Evolutionary conservation across 345 rosid genomes (phyloP).

Genomic region (Bruguiera sexangula): DNA sequence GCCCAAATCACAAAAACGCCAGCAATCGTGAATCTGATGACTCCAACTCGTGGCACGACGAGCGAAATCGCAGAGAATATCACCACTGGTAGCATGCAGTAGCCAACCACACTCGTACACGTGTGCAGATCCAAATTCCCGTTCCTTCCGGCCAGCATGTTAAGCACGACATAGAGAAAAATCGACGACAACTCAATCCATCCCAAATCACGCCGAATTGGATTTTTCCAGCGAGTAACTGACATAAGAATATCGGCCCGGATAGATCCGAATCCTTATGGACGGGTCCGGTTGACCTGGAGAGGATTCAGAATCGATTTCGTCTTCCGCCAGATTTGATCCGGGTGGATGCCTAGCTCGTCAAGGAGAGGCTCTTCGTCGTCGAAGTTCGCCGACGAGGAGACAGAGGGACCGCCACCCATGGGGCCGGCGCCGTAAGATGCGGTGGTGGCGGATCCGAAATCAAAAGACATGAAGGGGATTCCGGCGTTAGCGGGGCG

Average conservation of each 20-base stretch:
- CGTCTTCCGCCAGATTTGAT: constrained; percentile 91
- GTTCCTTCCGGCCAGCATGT: constrained; percentile 89
- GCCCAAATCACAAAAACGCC: constrained; percentile 82
- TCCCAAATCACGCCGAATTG: constrained; percentile 90
- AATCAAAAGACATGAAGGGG: constrained; percentile 93
- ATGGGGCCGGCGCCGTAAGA: constrained; percentile 57
- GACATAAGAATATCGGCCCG: constrained; percentile 80
- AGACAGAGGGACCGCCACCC: constrained; percentile 17
- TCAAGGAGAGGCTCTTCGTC: constrained; percentile 93
- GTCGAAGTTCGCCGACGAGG: constrained; percentile 49
- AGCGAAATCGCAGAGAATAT: constrained; percentile 69
- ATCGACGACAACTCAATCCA: constrained; percentile 94
- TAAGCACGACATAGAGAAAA: constrained; percentile 77
- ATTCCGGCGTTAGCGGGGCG: constrained; percentile 61
- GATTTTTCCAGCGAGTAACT: constrained; percentile 85
- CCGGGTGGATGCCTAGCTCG: constrained; percentile 97
- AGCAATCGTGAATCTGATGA: constrained; percentile 44
- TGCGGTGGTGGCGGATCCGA: constrained; percentile 61
- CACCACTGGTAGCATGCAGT: constrained; percentile 78
- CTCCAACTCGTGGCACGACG: constrained; percentile 67
- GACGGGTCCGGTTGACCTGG: constrained; percentile 53
- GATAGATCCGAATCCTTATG: constrained; percentile 87
- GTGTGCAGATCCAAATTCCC: constrained; percentile 83
- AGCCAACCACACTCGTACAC: constrained; percentile 88
- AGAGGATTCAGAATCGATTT: constrained; percentile 78